Base-by-base conservation (phyloP, 2,329 filamentous ascomycete species). In the Venturiaceae sp. region DNA sequence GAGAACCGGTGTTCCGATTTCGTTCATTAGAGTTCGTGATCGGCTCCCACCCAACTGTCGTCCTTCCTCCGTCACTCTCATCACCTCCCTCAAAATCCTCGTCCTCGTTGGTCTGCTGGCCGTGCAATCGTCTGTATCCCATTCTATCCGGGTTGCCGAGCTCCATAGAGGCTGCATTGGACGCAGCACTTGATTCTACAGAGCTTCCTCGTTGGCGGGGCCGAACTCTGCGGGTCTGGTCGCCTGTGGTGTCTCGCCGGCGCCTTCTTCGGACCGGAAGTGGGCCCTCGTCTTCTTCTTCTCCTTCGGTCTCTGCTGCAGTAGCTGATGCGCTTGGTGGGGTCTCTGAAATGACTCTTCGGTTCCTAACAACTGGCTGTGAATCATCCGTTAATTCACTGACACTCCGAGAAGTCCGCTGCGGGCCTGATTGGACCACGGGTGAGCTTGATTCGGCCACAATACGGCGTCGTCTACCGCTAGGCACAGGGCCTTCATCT, bases 1-100 rank as follows among this genome's bases (percentile, higher is more conserved):
- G 72, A 74, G 71, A 74, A 69, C 72, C 70, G 67, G 67, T 68
- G 68, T 71, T 71, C 70, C 71, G 71, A 65, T 67, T 66, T 74
- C 71, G 71, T 65, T 73, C 70, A 73, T 72, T 72, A 66, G 71
- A 72, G 68, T 69, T 73, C 71, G 71, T 67, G 67, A 69, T 72
- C 71, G 70, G 67, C 65, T 72, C 72, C 71, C 71, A 74, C 72
- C 72, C 72, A 70, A 74, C 71, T 62, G 71, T 73, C 71, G 72
- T 74, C 64, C 70, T 67, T 64, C 66, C 72, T 62, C 71, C 71
- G 68, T 74, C 72, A 62, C 72, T 74, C 34, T 64, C 61, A 62
- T 70, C 71, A 60, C 70, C 68, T 60, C 69, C 65, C 60, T 70
- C 69, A 33, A 58, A 8, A 52, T 67, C 67, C 68, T 68, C 70